phyloP scores from a whole-genome alignment of 345 rosid species.

The Atalantia buxifolia region DNA sequence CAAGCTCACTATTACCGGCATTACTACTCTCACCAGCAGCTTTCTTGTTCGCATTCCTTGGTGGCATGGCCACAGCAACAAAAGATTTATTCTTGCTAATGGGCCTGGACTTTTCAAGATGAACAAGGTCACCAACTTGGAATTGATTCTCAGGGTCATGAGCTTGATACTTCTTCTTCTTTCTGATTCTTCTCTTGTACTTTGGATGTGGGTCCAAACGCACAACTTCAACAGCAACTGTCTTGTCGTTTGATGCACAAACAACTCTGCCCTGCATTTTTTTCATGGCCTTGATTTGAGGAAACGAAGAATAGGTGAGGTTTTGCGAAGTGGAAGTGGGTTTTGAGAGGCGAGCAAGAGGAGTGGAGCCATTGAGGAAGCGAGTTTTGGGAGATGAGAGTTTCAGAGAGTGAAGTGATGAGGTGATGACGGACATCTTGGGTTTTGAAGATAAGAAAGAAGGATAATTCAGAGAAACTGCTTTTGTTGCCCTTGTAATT shows the following conservation, averaged over 20 bases:
- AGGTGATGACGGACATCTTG: conserved; percentile 29
- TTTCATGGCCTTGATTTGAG: conserved; percentile 68
- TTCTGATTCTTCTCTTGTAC: conserved; percentile 82
- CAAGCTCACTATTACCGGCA: conserved; percentile 39
- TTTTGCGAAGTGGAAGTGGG: conserved; percentile 26
- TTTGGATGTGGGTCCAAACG: conserved; percentile 76
- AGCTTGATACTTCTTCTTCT: conserved; percentile 90
- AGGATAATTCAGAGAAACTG: neutral
- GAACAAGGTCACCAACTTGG: conserved; percentile 73
- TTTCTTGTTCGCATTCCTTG: conserved; percentile 27
- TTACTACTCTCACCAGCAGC: conserved; percentile 18
- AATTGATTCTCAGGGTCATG: conserved; percentile 87
- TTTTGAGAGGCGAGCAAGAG: conserved; percentile 42
- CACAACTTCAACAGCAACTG: conserved; percentile 76
- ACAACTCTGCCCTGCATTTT: conserved; percentile 78
- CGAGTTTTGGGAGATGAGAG: conserved; percentile 30
- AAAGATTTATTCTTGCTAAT: conserved; percentile 83
- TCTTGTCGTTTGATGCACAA: conserved; percentile 79
- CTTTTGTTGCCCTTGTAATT: no score
- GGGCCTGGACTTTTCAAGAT: conserved; percentile 71
- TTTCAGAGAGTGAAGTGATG: conserved; percentile 41
- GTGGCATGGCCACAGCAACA: conserved; percentile 53
- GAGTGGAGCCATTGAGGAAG: conserved; percentile 54
- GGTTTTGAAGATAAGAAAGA: conserved; percentile 2
- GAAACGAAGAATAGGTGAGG: conserved; percentile 22